Evolutionary conservation across 2,329 filamentous ascomycete genomes (phyloP), one percentile per base, ranked within the genome.

Genomic region (Paracoccidioides brasiliensis): DNA sequence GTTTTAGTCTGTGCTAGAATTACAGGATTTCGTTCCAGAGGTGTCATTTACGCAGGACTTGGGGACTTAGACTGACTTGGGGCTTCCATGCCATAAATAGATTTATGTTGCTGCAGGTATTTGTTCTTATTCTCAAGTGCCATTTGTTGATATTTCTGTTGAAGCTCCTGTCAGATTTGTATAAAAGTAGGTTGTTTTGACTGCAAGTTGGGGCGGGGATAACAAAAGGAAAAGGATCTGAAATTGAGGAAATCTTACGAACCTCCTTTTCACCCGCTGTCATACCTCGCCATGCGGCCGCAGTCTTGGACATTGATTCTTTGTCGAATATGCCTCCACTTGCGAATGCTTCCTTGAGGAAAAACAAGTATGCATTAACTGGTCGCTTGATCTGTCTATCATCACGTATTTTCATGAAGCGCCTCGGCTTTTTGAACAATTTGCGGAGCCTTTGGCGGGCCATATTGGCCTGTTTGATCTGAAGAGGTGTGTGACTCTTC

Each of bases 401-500:
- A 63, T 86, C 83, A 4, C 69, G 58, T 54, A 85, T 74, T 5
- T 52, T 50, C 1, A 42, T 32, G 32, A 59, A 57, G 44, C 55
- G 59, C 46, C 63, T 63, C 9, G 55, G 60, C 49, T 54, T 60
- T 7, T 42, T 44, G 38, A 63, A 52, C 46, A 69, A 58, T 32
- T 57, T 63, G 0, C 55, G 54, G 7, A 75, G 65, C n/a, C 53
- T 60, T 33, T 42, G 57, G 41, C 83, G 79, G 9, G 83, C 83
- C 9, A 60, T 63, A 65, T 86, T 86, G 56, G 83, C 83, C 3
- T 72, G 57, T 48, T 70, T 71, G 61, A 86, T 84, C 63, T 83
- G 66, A 4, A 78, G 70, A 8, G 80, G 76, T 1, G 79, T 79
- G 63, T 82, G 68, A 3, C 67, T 69, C 37, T 76, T 66, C 22